phyloP scores from a whole-genome alignment of 345 rosid species.

The Geranium rotundifolium region DNA sequence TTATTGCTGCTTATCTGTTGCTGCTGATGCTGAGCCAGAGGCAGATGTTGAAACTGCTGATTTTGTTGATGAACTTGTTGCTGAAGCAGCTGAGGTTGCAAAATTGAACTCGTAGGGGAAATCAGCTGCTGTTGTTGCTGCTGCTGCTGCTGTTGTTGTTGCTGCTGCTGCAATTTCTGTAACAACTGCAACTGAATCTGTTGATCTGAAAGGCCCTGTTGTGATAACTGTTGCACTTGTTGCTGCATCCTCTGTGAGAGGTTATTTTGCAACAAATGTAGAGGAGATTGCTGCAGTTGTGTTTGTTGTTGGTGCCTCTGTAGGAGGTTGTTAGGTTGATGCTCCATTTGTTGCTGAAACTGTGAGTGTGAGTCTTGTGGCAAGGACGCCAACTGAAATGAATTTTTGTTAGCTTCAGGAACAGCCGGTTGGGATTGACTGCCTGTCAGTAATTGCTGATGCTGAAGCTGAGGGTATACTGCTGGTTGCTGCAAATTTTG shows the following conservation, averaged over 20 bases:
- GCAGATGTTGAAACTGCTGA: constrained; percentile 38
- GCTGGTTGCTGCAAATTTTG: constrained; percentile 40
- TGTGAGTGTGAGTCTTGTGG: constrained; percentile 50
- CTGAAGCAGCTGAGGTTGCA: constrained; percentile 65
- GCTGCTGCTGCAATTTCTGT: constrained; percentile 48
- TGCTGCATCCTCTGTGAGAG: constrained; percentile 49
- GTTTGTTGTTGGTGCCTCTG: constrained; percentile 61
- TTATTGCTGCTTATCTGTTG: constrained; percentile 45
- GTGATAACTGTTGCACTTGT: constrained; percentile 47
- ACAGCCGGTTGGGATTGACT: constrained; percentile 30
- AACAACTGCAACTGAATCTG: constrained; percentile 60
- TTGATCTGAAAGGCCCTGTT: constrained; percentile 65
- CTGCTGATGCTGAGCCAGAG: constrained; percentile 49
- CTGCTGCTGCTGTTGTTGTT: constrained; percentile 28
- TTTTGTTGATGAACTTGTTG: constrained; percentile 44
- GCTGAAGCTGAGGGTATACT: constrained; percentile 46
- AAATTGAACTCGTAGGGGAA: constrained; percentile 40
- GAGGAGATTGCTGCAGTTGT: constrained; percentile 43
- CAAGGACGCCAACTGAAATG: constrained; percentile 43
- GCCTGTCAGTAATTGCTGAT: constrained; percentile 38
- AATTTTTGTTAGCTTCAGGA: constrained; percentile 29
- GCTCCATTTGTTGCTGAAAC: constrained; percentile 54
- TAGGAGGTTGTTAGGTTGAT: constrained; percentile 35
- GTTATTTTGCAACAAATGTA: constrained; percentile 43
- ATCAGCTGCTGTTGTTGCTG: constrained; percentile 52